Evolutionary conservation across 306 rosid genomes (phyloP), one percentile per base, ranked within the genome.

Genomic region (Rosa lucieae): DNA sequence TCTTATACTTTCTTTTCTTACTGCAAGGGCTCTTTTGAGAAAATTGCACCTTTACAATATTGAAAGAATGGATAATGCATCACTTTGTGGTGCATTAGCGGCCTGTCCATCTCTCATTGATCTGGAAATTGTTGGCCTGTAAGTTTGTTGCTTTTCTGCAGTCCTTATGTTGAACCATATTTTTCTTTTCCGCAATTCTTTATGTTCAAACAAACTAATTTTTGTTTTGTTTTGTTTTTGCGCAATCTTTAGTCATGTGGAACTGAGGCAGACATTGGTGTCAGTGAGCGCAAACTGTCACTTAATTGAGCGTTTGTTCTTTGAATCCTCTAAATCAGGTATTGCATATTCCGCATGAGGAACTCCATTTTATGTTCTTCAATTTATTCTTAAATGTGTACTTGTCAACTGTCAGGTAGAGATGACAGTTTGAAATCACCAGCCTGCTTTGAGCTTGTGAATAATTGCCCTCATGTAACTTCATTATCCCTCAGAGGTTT

Each of bases 111-210:
- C 92, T 82, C 98, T 95, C 70, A 92, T 91, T 81, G 99, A 95
- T 87, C 85, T 93, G 85, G 98, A 95, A 91, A 90, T 95, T 61
- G 94, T 95, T 79, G 97, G 98, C 89, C 95, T 95, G 99, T 95
- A 93, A 87, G 98, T 90, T 77, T 44, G 32, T 14, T 73, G 77
- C 51, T 75, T 29, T 75, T 69, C 17, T 73, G 61, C n/a, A 42
- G 74, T 83, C 78, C 80, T 65, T 72, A 75, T 42, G 73, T 77
- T 74, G 70, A 67, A 72, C 48, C 69, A 32, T 3, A 5, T 21
- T 44, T 23, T 69, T 7, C 18, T 26, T 12, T 21, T 70, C 14
- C 15, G 46, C 15, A 72, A 0, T 17, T 40, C 20, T 8, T 29
- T 32, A 29, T 48, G 14, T 72, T 49, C 12, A 29, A 52, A 4